Evolutionary conservation across 768 basidiomycete genomes (phyloP).

Genomic region (Porpolomopsis calyptriformis): DNA sequence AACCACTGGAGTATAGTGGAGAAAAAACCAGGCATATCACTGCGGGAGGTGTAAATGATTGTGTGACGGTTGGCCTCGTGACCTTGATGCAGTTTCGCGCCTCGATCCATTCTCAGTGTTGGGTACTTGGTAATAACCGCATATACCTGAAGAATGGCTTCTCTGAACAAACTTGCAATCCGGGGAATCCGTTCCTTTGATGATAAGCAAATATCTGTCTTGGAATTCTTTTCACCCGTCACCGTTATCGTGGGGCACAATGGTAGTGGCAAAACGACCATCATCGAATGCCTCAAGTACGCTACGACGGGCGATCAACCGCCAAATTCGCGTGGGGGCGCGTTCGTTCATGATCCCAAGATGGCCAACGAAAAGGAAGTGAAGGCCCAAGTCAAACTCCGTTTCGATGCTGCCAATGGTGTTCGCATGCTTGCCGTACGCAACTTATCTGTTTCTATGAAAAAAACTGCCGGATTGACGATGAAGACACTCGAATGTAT

Average conservation of each 20-base stretch:
- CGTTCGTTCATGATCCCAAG: conserved; percentile 97
- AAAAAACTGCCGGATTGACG: conserved; percentile 78
- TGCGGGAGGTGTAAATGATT: background rate
- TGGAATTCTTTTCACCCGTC: conserved; percentile 95
- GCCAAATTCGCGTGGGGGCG: conserved; percentile 95
- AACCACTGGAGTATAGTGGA: conserved; percentile 37
- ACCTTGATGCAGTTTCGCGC: background rate
- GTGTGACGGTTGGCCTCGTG: background rate
- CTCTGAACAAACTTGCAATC: conserved; percentile 86
- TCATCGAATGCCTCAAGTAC: conserved; percentile 99
- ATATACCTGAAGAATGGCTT: conserved; percentile 44
- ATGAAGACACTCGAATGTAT: conserved; percentile 98
- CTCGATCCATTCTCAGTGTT: background rate
- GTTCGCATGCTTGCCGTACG: conserved; percentile 82
- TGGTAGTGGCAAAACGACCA: conserved; percentile 96
- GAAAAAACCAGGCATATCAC: conserved; percentile 31
- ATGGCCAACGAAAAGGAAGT: conserved; percentile 99
- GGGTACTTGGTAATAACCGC: background rate
- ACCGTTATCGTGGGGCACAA: conserved; percentile 99
- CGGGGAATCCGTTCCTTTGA: conserved; percentile 93
- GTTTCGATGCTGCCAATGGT: conserved; percentile 86
- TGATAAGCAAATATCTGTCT: conserved; percentile 85
- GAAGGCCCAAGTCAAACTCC: conserved; percentile 93
- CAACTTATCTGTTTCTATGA: conserved; percentile 84
- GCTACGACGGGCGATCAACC: conserved; percentile 98